These are phyloP conservation scores for Baorangia bicolor DNA, from an alignment of 768 basidiomycete genomes.

Conservation along the genomic window DNA sequence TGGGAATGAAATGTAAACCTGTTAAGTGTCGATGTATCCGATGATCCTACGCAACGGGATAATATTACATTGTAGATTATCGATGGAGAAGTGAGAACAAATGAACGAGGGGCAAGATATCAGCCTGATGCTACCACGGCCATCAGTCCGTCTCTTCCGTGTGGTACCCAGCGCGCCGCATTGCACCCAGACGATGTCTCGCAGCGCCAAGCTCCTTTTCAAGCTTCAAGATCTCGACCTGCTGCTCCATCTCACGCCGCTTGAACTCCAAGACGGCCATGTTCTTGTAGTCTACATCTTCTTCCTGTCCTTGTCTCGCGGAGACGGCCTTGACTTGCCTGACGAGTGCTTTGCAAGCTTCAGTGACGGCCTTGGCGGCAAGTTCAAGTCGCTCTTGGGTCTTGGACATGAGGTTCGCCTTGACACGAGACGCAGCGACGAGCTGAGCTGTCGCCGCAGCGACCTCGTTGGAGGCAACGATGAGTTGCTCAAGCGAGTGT, in stretches of 20 bases:
- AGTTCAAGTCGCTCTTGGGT: slow-evolving; percentile 95
- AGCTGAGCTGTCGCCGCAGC: slow-evolving; percentile 96
- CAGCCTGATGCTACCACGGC: background rate
- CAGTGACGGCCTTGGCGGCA: slow-evolving; percentile 96
- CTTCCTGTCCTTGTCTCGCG: slow-evolving; percentile 74
- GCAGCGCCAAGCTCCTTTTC: slow-evolving; percentile 94
- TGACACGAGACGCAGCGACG: slow-evolving; percentile 97
- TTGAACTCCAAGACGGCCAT: slow-evolving; percentile 97
- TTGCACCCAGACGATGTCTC: slow-evolving; percentile 75
- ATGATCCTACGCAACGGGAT: slow-evolving; percentile 4
- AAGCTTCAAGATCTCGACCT: slow-evolving; percentile 95
- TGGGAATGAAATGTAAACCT: background rate
- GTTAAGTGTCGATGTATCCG: background rate
- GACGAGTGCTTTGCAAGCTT: slow-evolving; percentile 95
- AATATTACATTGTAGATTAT: slow-evolving; percentile 29
- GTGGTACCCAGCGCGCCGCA: slow-evolving; percentile 89
- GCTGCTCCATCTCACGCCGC: slow-evolving; percentile 97
- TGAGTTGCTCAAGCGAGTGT: slow-evolving; percentile 96
- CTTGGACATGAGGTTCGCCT: slow-evolving; percentile 97
- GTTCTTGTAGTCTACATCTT: slow-evolving; percentile 81
- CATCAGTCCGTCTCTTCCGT: slow-evolving; percentile 74
- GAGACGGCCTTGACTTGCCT: slow-evolving; percentile 95
- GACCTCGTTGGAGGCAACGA: slow-evolving; percentile 99
- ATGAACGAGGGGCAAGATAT: background rate
- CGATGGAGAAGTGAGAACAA: slow-evolving; percentile 10